Percentiles rank a stretch among this genome's conserved stretches.
These are phyloP conservation scores for Daldinia vernicosa DNA, from an alignment of 495 filamentous ascomycete genomes.

Conservation along the genomic window DNA sequence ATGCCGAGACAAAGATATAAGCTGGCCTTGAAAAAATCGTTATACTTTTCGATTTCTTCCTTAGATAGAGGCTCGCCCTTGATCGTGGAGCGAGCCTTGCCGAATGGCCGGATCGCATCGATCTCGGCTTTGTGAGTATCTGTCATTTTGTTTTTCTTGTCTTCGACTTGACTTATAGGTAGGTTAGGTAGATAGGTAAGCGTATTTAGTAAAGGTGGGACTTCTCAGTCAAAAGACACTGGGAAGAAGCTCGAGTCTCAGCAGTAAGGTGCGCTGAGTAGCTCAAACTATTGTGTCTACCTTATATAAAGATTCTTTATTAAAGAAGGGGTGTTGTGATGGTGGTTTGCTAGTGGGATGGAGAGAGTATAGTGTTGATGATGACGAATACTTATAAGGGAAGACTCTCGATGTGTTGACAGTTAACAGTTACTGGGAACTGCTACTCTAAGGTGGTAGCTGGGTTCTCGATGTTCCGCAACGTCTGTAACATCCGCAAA, in stretches of 20 bases:
- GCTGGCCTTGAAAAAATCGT: constrained; percentile 73
- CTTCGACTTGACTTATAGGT: no score
- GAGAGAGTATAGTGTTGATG: constrained; percentile 6
- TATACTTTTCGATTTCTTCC: constrained; percentile 71
- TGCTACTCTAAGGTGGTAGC: constrained; percentile 27
- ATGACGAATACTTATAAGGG: constrained; percentile 20
- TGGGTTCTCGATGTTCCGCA: constrained; percentile 12
- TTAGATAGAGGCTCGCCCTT: constrained; percentile 63
- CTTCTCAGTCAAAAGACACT: constrained; percentile 1
- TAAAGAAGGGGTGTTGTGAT: constrained; percentile 8
- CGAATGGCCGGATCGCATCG: constrained; percentile 69
- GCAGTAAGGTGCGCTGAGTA: constrained; percentile 2
- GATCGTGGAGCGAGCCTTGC: constrained; percentile 70
- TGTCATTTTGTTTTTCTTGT: constrained; percentile 43
- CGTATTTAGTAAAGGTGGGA: background rate
- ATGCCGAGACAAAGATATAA: constrained; percentile 77
- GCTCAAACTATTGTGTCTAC: constrained; percentile 12
- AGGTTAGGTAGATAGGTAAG: no score
- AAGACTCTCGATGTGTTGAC: background rate
- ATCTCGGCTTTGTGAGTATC: constrained; percentile 47
- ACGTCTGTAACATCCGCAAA: constrained; percentile 5
- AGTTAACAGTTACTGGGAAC: background rate
- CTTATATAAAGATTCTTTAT: no score
- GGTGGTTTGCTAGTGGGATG: constrained; percentile 16
- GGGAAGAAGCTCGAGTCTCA: constrained; percentile 15